Conservation (phyloP, 257 asterid genomes). For the Solanum pinnatisectum region DNA sequence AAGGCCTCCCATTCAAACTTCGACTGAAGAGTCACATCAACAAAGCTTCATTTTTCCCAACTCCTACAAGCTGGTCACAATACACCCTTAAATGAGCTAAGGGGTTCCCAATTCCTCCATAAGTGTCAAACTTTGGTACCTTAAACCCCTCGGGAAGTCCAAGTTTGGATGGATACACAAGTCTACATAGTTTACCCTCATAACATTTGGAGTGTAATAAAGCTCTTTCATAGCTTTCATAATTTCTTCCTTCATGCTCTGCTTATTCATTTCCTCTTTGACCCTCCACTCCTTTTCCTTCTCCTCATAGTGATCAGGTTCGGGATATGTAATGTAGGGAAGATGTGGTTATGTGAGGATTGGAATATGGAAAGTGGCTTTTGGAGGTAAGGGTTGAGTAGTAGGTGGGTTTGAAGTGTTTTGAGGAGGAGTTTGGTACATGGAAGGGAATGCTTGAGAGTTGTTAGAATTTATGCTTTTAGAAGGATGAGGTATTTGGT, state of each 20-base stretch:
- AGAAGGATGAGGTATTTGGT: neutral
- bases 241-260: too few relatives aligned
- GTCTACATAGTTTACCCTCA: neutral
- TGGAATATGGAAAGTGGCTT: neutral
- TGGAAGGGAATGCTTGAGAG: neutral
- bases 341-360: neutral
- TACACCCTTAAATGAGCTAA: neutral
- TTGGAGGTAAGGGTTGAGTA: neutral
- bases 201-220: neutral
- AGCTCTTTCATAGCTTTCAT: too few relatives aligned
- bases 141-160: neutral
- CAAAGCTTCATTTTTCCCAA: too few relatives aligned
- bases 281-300: neutral
- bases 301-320: neutral
- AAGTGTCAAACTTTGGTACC: neutral
- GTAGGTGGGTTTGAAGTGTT: neutral
- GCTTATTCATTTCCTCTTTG: neutral
- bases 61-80: neutral
- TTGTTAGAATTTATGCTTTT: neutral
- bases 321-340: neutral
- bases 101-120: neutral
- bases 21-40: neutral
- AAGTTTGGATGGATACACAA: neutral
- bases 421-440: neutral
- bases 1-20: neutral